Evolutionary conservation across 2,329 filamentous ascomycete species (phyloP).

Genomic region (Fonsecaea multimorphosa): DNA sequence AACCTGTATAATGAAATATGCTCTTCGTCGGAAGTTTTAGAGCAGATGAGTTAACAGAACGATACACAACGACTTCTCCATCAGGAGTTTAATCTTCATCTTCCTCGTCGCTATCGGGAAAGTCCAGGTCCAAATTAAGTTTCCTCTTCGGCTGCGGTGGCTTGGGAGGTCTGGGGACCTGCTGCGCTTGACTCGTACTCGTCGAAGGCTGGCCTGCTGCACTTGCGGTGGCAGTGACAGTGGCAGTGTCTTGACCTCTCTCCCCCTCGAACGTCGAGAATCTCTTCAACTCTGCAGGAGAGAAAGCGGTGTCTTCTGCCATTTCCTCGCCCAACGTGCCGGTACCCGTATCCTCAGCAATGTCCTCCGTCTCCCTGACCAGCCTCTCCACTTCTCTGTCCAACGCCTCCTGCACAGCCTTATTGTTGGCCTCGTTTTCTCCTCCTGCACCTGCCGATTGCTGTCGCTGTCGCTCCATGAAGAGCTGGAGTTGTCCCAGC

Average conservation of each 20-base stretch:
- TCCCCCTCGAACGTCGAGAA: neutral
- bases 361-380: conserved; percentile 60
- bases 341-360: conserved; percentile 53
- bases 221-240: neutral
- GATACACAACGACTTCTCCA: no score
- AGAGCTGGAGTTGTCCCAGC: conserved; percentile 53
- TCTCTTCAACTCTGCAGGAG: conserved; percentile 33
- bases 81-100: conserved; percentile 42
- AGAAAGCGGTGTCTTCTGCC: conserved; percentile 41
- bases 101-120: conserved; percentile 52
- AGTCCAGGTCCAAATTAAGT: conserved; percentile 49
- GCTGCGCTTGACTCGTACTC: neutral
- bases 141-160: conserved; percentile 43
- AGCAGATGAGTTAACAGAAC: no score
- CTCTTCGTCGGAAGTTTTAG: no score
- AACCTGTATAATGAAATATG: neutral
- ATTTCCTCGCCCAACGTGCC: conserved; percentile 45
- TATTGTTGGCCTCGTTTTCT: conserved; percentile 62
- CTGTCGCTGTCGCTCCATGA: conserved; percentile 60
- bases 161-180: conserved; percentile 6
- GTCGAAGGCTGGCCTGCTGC: neutral
- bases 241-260: neutral
- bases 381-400: conserved; percentile 52
- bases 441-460: neutral
- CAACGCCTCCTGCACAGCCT: conserved; percentile 43